Evolutionary conservation across 257 asterid genomes (phyloP).

Genomic region (Rhazya stricta): DNA sequence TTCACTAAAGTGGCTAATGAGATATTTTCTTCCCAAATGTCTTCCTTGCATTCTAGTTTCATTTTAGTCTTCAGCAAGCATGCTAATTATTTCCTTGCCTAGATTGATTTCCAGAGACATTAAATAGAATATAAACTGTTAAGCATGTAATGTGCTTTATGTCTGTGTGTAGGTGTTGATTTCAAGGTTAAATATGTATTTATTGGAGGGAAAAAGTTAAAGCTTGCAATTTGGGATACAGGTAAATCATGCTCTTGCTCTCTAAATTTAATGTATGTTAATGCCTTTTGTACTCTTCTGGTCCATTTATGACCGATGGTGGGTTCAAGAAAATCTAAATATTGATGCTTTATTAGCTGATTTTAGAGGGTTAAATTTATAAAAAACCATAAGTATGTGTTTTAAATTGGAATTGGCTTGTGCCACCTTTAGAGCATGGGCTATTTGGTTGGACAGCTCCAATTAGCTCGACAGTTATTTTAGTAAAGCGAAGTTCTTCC

Average conservation of each 20-base stretch:
- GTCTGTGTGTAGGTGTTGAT: slow-evolving; percentile 59
- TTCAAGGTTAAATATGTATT: slow-evolving; percentile 74
- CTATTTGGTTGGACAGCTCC: not conserved
- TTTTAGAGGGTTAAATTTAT: no score
- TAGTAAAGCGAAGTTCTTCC: not conserved
- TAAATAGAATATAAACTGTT: no score
- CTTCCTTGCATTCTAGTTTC: not conserved
- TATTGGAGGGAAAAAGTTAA: slow-evolving; percentile 64
- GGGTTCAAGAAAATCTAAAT: not conserved
- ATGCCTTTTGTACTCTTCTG: not conserved
- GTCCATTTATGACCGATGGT: not conserved
- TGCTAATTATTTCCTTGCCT: not conserved
- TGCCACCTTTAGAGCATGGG: not conserved
- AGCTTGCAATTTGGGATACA: slow-evolving; percentile 94
- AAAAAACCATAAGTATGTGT: not conserved
- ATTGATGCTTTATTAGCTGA: not conserved
- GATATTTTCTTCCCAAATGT: not conserved
- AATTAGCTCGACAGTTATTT: not conserved
- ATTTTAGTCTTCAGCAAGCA: not conserved
- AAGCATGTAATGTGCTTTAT: not conserved
- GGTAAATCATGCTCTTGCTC: slow-evolving; percentile 34
- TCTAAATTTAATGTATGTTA: not conserved
- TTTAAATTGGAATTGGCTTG: not conserved
- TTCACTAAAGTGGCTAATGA: not conserved
- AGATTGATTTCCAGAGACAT: not conserved